A percentile compares a stretch with the other conserved stretches of the same genome.
Evolutionary conservation across 2,329 filamentous ascomycete genomes (phyloP).

Genomic region (Xylariales sp.): DNA sequence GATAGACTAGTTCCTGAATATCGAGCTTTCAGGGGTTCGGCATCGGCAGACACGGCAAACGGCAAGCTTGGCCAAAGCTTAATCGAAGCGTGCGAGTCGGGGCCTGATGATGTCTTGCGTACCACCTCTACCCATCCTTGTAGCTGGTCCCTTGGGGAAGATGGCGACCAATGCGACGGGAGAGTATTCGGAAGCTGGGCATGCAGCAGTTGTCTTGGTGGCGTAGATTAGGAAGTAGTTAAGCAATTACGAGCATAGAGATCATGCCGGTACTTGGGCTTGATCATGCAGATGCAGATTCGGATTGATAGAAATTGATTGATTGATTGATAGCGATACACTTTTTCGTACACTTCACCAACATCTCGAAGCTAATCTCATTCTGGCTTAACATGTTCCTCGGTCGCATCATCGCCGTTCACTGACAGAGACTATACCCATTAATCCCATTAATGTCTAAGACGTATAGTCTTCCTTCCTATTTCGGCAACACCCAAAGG

Average conservation of each 20-base stretch:
- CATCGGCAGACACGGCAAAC: conserved; percentile 8
- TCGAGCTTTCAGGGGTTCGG: not conserved
- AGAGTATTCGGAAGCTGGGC: not conserved
- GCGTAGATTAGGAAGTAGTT: not conserved
- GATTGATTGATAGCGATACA: not conserved
- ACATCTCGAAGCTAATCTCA: not conserved
- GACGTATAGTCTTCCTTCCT: conserved; percentile 8
- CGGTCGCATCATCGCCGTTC: not conserved
- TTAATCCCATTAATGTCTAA: no score
- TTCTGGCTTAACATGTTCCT: not conserved
- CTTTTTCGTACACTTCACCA: not conserved
- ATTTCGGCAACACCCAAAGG: conserved; percentile 6
- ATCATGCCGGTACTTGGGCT: no score
- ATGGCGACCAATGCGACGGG: no score
- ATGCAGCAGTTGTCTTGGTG: not conserved
- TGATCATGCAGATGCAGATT: no score
- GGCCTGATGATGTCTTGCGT: not conserved
- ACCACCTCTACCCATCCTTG: not conserved
- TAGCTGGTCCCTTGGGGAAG: no score
- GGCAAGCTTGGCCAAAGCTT: not conserved
- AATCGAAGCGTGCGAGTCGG: not conserved
- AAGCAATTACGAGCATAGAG: no score
- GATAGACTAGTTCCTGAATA: not conserved
- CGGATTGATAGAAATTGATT: not conserved
- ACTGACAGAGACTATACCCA: no score